Evolutionary conservation across 441 rosid species (phyloP).

Genomic region (Mallotus repandus): DNA sequence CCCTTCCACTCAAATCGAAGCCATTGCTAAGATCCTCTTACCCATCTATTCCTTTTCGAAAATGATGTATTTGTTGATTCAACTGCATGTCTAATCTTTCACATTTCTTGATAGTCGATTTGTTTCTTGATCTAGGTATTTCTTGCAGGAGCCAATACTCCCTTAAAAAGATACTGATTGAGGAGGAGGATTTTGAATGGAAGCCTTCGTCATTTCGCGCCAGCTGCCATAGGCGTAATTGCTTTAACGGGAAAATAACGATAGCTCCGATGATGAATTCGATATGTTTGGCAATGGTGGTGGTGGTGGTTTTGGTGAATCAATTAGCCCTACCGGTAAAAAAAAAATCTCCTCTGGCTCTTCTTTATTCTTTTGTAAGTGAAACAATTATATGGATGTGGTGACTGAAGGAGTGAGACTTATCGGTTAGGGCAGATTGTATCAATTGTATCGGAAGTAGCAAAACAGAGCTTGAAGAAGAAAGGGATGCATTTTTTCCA

Average conservation of each 20-base stretch:
- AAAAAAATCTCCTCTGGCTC: constrained; percentile 1
- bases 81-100: neutral
- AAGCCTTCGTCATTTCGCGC: constrained; percentile 50
- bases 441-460: constrained; percentile 77
- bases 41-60: too few species aligned
- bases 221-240: constrained; percentile 79
- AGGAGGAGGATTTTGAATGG: constrained; percentile 45
- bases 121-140: neutral
- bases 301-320: constrained; percentile 40
- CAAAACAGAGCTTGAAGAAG: constrained; percentile 83
- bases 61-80: too few species aligned
- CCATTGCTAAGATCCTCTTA: constrained; percentile 39
- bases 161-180: constrained; percentile 53
- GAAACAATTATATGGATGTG: too few species aligned
- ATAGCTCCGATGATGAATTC: constrained; percentile 78
- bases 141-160: constrained; percentile 48
- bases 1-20: constrained; percentile 71
- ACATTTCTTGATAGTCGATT: neutral
- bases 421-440: constrained; percentile 71
- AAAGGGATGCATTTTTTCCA: constrained; percentile 92
- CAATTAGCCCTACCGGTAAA: constrained; percentile 63
- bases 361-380: neutral
- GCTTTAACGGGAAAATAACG: constrained; percentile 80
- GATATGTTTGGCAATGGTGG: constrained; percentile 50
- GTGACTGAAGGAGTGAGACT: too few species aligned